phyloP scores from a whole-genome alignment of 2,329 filamentous ascomycete species.

The Rhexocercosporidium sp. region DNA sequence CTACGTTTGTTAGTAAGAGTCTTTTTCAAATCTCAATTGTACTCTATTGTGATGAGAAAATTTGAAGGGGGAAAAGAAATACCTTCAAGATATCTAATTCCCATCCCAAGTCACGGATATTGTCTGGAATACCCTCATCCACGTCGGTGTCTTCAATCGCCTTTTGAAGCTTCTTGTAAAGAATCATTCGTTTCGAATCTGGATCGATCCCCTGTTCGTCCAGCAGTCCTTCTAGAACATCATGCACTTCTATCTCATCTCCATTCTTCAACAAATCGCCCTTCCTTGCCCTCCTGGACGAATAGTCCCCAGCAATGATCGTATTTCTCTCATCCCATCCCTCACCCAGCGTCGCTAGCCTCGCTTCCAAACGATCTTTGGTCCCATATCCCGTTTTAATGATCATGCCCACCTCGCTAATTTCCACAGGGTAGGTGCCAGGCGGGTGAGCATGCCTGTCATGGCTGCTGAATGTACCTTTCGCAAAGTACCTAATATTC shows the following conservation, averaged over 20 bases:
- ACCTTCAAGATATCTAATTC: constrained; percentile 28
- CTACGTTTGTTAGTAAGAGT: constrained; percentile 2
- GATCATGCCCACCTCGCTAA: constrained; percentile 2
- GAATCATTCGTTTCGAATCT: neutral
- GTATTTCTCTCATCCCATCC: neutral
- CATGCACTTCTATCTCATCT: constrained; percentile 3
- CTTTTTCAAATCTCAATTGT: neutral
- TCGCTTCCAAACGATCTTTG: constrained; percentile 12
- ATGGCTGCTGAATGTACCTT: neutral
- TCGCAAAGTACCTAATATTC: neutral
- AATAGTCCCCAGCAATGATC: constrained; percentile 22
- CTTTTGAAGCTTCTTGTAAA: neutral
- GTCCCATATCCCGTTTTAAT: constrained; percentile 23
- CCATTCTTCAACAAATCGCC: neutral
- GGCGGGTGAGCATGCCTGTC: neutral
- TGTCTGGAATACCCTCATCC: neutral
- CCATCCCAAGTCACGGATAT: constrained; percentile 14
- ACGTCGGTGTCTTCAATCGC: neutral
- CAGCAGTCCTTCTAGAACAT: constrained; percentile 14
- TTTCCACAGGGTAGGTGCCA: neutral
- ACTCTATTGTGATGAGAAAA: no score
- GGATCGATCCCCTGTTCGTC: neutral
- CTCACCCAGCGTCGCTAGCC: constrained; percentile 2
- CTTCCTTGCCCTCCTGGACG: neutral
- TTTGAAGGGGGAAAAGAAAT: neutral